phyloP scores from a whole-genome alignment of 306 rosid species.

The Calophaca sinica region DNA sequence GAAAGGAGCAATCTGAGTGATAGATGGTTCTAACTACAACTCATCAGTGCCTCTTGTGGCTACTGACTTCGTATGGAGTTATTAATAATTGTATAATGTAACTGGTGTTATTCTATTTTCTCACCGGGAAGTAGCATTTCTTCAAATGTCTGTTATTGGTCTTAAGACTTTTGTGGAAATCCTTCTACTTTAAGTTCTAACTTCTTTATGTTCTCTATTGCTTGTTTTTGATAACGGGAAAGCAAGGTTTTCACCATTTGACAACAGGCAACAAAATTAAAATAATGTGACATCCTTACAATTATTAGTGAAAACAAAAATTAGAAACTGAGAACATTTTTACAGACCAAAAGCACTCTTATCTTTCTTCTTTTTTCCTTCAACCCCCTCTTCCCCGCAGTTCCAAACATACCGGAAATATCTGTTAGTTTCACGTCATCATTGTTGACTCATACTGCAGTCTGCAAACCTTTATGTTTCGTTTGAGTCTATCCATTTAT shows the following conservation, averaged over 20 bases:
- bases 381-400: background rate
- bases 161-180: background rate
- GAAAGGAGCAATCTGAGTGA: constrained; percentile 5
- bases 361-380: background rate
- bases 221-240: too few species aligned
- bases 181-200: too few species aligned
- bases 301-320: background rate
- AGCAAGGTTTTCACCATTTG: too few species aligned
- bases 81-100: background rate
- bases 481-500: background rate
- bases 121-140: constrained; percentile 5
- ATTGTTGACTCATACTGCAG: too few species aligned
- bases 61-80: background rate
- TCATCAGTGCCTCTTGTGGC: background rate
- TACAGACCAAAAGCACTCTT: background rate
- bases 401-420: too few species aligned
- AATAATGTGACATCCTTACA: too few species aligned
- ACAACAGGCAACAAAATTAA: too few species aligned
- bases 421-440: too few species aligned
- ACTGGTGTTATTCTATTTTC: background rate
- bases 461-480: too few species aligned
- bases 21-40: constrained; percentile 8
- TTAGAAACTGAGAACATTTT: too few species aligned
- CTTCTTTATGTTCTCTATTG: too few species aligned
- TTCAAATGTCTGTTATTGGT: constrained; percentile 4